Percentiles rank a stretch among this genome's conserved stretches.
Conservation (phyloP, 257 asterid genomes). For the Rauvolfia tetraphylla region DNA sequence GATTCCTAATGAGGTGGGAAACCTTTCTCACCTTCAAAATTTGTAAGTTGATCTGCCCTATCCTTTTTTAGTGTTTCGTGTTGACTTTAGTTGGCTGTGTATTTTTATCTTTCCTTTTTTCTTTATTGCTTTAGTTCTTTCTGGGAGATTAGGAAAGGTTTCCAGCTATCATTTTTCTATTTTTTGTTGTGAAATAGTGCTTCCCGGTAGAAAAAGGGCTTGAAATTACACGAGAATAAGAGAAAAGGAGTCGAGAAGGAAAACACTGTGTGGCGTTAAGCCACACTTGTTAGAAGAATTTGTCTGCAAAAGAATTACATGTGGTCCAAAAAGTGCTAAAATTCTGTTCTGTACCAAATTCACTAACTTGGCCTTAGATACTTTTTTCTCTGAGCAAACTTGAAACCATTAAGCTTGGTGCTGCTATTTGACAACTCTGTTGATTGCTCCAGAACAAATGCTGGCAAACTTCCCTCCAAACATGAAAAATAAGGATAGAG, state of each 20-base stretch:
- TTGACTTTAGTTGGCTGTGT: not conserved
- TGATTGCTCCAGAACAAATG: not conserved
- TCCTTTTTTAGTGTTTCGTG: constrained; percentile 3
- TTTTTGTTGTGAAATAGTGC: not conserved
- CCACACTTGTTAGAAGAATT: not conserved
- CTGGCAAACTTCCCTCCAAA: not conserved
- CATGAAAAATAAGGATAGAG: not conserved
- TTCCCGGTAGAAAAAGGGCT: not conserved
- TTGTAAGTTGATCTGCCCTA: constrained; percentile 51
- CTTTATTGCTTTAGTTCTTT: not conserved
- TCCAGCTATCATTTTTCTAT: not conserved
- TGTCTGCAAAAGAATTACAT: not conserved
- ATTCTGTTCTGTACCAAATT: not conserved
- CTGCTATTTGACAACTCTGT: not conserved
- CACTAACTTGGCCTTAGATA: not conserved
- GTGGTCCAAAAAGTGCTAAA: not conserved
- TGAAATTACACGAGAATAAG: not conserved
- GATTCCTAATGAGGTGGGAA: constrained; percentile 81
- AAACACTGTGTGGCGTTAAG: not conserved
- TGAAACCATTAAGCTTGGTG: not conserved
- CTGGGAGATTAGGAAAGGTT: not conserved
- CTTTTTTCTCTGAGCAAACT: not conserved
- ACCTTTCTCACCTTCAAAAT: constrained; percentile 67
- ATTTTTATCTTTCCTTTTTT: not conserved
- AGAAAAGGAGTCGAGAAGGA: not conserved